These are phyloP conservation scores for Lactuca sativa DNA, from an alignment of 129 eudicot species.

Conservation along the genomic window DNA sequence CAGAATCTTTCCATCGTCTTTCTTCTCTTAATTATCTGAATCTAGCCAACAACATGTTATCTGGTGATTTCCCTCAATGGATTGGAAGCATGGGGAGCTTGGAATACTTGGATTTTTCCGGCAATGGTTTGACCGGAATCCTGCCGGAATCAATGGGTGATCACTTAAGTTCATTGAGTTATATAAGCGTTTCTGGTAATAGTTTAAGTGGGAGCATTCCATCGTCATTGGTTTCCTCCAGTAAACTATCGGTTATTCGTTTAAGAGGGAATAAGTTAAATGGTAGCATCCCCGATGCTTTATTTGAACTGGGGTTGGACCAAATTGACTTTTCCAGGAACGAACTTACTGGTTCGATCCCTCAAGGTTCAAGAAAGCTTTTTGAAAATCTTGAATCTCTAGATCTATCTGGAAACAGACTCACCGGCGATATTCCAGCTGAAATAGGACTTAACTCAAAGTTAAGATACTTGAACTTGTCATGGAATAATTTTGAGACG, in stretches of 20 bases:
- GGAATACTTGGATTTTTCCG: constrained; percentile 61
- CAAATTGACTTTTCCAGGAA: constrained; percentile 67
- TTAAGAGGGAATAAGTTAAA: constrained; percentile 53
- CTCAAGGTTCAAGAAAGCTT: constrained; percentile 56
- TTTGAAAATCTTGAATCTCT: constrained; percentile 54
- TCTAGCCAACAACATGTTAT: constrained; percentile 54
- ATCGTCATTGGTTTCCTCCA: constrained; percentile 37
- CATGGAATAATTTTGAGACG: constrained; percentile 73
- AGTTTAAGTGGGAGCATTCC: constrained; percentile 61
- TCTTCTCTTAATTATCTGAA: constrained; percentile 41
- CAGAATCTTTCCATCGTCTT: constrained; percentile 48
- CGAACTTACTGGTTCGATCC: constrained; percentile 60
- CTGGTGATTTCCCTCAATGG: constrained; percentile 74
- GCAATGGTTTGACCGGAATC: constrained; percentile 56
- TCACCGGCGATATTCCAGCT: constrained; percentile 70
- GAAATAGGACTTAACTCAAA: constrained; percentile 75
- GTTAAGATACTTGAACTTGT: constrained; percentile 76
- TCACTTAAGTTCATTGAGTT: constrained; percentile 36
- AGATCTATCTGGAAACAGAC: constrained; percentile 74
- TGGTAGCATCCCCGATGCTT: constrained; percentile 66
- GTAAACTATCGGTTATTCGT: constrained; percentile 37
- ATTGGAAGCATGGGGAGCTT: constrained; percentile 51
- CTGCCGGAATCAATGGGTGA: constrained; percentile 59
- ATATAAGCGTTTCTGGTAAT: constrained; percentile 51
- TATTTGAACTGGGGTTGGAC: constrained; percentile 65